Evolutionary conservation across 805 yeast species (phyloP).

Genomic region (Blastobotrys chiropterorum): DNA sequence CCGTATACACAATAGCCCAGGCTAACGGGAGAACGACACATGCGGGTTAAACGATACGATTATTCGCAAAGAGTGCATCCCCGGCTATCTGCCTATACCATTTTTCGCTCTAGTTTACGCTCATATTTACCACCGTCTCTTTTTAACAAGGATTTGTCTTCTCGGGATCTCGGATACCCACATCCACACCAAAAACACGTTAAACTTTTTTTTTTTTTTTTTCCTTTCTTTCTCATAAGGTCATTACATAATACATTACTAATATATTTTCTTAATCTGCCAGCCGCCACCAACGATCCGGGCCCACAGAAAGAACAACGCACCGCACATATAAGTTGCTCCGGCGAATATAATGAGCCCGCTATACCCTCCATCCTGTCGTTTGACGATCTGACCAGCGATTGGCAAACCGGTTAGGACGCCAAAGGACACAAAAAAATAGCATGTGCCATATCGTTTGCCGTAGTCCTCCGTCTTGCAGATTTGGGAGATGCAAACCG

Average conservation of each 20-base stretch:
- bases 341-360: slow-evolving; percentile 32
- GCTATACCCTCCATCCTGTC: slow-evolving; percentile 23
- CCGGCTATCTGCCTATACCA: too few relatives aligned
- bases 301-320: slow-evolving; percentile 23
- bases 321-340: slow-evolving; percentile 24
- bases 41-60: too few relatives aligned
- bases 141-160: too few relatives aligned
- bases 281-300: slow-evolving; percentile 25
- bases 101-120: too few relatives aligned
- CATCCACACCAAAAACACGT: too few relatives aligned
- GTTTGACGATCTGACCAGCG: slow-evolving; percentile 27
- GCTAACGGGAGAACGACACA: too few relatives aligned
- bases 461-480: slow-evolving; percentile 57
- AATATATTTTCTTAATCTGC: slow-evolving; percentile 17
- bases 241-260: not conserved
- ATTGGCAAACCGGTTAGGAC: slow-evolving; percentile 34
- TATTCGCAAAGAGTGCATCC: too few relatives aligned
- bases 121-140: too few relatives aligned
- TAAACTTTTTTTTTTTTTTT: too few relatives aligned
- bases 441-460: slow-evolving; percentile 60
- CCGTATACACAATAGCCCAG: too few relatives aligned
- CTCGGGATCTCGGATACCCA: too few relatives aligned
- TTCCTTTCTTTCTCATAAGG: too few relatives aligned
- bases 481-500: slow-evolving; percentile 62
- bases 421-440: slow-evolving; percentile 38